Conservation (phyloP, 2,329 filamentous ascomycete genomes). For the Clarireedia monteithiana region DNA sequence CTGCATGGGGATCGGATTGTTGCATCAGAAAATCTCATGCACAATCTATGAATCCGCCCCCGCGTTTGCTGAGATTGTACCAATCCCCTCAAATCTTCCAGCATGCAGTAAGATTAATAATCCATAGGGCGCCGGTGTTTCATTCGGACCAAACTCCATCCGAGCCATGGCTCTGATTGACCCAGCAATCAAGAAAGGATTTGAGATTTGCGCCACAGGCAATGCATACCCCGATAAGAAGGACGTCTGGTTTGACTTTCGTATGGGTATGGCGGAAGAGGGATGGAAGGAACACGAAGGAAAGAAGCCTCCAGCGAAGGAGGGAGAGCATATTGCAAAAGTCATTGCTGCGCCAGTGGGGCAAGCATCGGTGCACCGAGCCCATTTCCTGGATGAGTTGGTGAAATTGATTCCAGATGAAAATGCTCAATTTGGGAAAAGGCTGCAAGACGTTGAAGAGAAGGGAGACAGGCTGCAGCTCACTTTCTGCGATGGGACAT, state of each 20-base stretch:
- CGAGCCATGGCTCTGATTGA: conserved; percentile 26
- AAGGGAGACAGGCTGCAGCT: conserved; percentile 25
- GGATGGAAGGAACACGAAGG: conserved; percentile 17
- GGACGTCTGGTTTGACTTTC: conserved; percentile 26
- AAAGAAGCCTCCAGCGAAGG: conserved; percentile 9
- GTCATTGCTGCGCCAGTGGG: conserved; percentile 19
- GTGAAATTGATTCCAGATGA: conserved; percentile 33
- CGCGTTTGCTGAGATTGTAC: conserved; percentile 27
- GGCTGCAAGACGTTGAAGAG: conserved; percentile 28
- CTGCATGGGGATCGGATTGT: conserved; percentile 24
- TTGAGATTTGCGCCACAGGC: conserved; percentile 18
- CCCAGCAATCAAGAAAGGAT: conserved; percentile 21
- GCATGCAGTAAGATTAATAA: not conserved
- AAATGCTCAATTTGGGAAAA: conserved; percentile 30
- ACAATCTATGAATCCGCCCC: conserved; percentile 26
- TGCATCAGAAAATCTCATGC: conserved; percentile 23
- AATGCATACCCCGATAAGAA: conserved; percentile 22
- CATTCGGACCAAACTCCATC: conserved; percentile 27
- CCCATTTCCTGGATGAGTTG: conserved; percentile 27
- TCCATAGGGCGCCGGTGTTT: conserved; percentile 22
- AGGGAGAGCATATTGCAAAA: conserved; percentile 14
- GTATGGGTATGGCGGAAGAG: conserved; percentile 19
- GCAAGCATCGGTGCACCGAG: conserved; percentile 25
- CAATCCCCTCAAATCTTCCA: not conserved
- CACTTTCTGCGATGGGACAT: conserved; percentile 37